Percentiles rank a stretch among this genome's conserved stretches.
Evolutionary conservation across 2,329 filamentous ascomycete species (phyloP).

Genomic region (Stemphylium lycopersici): DNA sequence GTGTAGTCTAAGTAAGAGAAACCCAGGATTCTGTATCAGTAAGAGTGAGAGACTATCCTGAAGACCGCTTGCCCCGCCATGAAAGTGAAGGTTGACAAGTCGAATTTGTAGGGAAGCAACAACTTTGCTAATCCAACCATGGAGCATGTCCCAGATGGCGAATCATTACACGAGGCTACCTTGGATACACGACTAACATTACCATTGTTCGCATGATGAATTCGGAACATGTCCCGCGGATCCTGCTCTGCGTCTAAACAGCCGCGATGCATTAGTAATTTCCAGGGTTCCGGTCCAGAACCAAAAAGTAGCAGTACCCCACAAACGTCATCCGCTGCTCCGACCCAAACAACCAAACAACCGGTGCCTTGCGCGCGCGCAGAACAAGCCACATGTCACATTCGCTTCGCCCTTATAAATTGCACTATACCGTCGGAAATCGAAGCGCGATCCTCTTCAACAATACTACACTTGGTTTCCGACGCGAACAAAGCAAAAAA

Average conservation of each 20-base stretch:
- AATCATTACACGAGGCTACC: neutral
- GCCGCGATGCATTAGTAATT: neutral
- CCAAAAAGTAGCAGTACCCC: neutral
- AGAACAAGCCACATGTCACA: constrained; percentile 11
- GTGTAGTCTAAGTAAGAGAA: too few relatives aligned
- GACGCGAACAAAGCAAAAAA: neutral
- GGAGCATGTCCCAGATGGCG: too few relatives aligned
- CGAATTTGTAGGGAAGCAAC: too few relatives aligned
- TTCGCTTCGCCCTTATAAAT: neutral
- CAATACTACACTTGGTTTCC: neutral
- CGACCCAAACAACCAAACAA: constrained; percentile 3
- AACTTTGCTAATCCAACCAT: too few relatives aligned
- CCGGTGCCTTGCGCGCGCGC: constrained; percentile 6
- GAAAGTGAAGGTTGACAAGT: too few relatives aligned
- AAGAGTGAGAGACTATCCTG: too few relatives aligned
- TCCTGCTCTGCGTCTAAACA: neutral
- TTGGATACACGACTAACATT: neutral
- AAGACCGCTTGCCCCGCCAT: too few relatives aligned
- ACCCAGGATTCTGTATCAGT: too few relatives aligned
- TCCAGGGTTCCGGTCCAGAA: constrained; percentile 20
- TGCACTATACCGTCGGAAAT: neutral
- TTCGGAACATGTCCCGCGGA: neutral
- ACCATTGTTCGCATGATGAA: too few relatives aligned
- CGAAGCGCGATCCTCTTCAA: neutral
- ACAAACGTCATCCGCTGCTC: constrained; percentile 26